Percentiles rank a stretch among this genome's conserved stretches.
Evolutionary conservation across 352 stramenopile genomes (phyloP).

Genomic region (Pythium biforme): DNA sequence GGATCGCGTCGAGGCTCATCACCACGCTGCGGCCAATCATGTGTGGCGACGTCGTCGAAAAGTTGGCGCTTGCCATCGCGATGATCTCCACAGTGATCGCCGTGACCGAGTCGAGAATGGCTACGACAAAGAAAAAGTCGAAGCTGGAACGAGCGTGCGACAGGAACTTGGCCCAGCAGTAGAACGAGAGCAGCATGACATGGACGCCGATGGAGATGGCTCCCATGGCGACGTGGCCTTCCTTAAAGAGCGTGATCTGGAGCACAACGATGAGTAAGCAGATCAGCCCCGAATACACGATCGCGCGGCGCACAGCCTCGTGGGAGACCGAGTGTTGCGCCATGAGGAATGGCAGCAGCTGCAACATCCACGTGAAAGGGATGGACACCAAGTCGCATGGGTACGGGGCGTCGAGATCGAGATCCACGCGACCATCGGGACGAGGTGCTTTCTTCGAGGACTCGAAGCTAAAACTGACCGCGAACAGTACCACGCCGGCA

Average conservation of each 20-base stretch:
- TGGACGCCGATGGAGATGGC: slow-evolving; percentile 54
- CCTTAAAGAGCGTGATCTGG: slow-evolving; percentile 56
- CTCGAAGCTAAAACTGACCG: slow-evolving; percentile 38
- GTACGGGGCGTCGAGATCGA: slow-evolving; percentile 32
- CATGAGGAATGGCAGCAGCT: slow-evolving; percentile 85
- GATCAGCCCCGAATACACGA: slow-evolving; percentile 63
- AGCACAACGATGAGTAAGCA: slow-evolving; percentile 58
- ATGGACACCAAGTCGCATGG: slow-evolving; percentile 58
- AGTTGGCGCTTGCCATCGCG: slow-evolving; percentile 29
- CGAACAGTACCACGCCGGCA: slow-evolving; percentile 50
- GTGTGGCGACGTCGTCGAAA: slow-evolving; percentile 26
- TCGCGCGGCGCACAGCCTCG: slow-evolving; percentile 66
- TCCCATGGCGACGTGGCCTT: slow-evolving; percentile 47
- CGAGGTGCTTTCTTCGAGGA: not conserved
- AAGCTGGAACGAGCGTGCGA: slow-evolving; percentile 77
- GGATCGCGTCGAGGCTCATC: slow-evolving; percentile 51
- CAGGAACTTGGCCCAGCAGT: slow-evolving; percentile 78
- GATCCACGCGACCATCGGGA: slow-evolving; percentile 6
- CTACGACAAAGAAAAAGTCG: slow-evolving; percentile 79
- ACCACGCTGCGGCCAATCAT: slow-evolving; percentile 55
- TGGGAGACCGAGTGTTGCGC: slow-evolving; percentile 78
- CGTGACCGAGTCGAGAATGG: slow-evolving; percentile 42
- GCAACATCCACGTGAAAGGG: slow-evolving; percentile 70
- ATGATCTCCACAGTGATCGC: slow-evolving; percentile 57
- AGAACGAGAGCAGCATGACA: slow-evolving; percentile 58